These are phyloP conservation scores for Dacryopinax spathularia DNA, from an alignment of 768 basidiomycete species.

Conservation along the genomic window DNA sequence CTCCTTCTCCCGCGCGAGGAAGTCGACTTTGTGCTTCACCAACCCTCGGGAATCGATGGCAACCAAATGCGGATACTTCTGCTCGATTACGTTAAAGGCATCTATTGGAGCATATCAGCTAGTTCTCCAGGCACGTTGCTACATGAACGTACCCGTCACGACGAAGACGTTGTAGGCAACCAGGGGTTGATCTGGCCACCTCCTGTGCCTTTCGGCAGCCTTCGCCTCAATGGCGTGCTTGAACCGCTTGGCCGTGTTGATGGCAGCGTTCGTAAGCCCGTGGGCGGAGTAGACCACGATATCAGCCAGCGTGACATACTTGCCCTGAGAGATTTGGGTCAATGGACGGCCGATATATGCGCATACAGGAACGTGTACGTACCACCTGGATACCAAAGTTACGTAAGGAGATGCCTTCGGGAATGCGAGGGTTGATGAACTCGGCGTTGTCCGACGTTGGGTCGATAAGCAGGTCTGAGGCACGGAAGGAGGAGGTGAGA, in stretches of 20 bases:
- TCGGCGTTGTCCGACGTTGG: slow-evolving; percentile 34
- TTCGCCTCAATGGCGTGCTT: slow-evolving; percentile 47
- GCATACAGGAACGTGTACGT: slow-evolving; percentile 26
- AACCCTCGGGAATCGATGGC: slow-evolving; percentile 21
- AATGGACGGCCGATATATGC: slow-evolving; percentile 8
- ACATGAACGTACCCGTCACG: slow-evolving; percentile 33
- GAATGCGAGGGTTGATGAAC: slow-evolving; percentile 57
- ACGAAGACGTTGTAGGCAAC: slow-evolving; percentile 59
- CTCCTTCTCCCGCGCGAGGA: slow-evolving; percentile 69
- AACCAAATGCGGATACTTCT: slow-evolving; percentile 22
- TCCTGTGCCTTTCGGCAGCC: slow-evolving; percentile 33
- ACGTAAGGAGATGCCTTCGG: slow-evolving; percentile 45
- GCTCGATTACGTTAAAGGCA: slow-evolving; percentile 24
- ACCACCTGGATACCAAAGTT: slow-evolving; percentile 86
- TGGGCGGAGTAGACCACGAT: slow-evolving; percentile 74
- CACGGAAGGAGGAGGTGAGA: slow-evolving; percentile 22
- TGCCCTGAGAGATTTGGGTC: slow-evolving; percentile 37
- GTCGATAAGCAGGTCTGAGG: slow-evolving; percentile 26
- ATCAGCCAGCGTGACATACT: slow-evolving; percentile 79
- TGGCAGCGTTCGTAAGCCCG: slow-evolving; percentile 40
- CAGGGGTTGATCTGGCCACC: slow-evolving; percentile 11
- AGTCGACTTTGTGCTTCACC: slow-evolving; percentile 37
- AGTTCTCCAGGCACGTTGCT: neutral
- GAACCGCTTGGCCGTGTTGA: slow-evolving; percentile 51
- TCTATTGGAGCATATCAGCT: slow-evolving; percentile 15